phyloP scores from a whole-genome alignment of 805 yeast species.

The Wickerhamiella hasegawae region DNA sequence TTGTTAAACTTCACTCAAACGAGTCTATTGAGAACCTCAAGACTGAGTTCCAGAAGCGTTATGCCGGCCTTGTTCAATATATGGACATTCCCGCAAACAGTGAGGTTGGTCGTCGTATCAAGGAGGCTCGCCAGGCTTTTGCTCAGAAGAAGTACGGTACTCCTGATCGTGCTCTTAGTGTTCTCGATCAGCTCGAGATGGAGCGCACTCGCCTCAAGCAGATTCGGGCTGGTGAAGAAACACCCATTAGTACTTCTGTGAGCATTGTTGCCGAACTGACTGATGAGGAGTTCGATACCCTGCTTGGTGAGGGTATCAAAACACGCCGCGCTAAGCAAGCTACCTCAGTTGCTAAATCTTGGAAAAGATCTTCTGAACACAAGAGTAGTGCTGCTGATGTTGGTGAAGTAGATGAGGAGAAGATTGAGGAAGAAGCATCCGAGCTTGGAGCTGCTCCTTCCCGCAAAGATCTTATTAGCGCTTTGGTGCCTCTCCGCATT shows the following conservation, averaged over 20 bases:
- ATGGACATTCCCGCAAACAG: slow-evolving; percentile 37
- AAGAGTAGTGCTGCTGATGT: slow-evolving; percentile 20
- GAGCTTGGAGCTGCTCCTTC: slow-evolving; percentile 11
- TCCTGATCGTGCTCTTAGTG: slow-evolving; percentile 27
- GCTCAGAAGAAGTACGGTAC: slow-evolving; percentile 21
- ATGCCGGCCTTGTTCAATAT: slow-evolving; percentile 50
- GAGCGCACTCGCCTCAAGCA: slow-evolving; percentile 45
- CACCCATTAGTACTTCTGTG: slow-evolving; percentile 39
- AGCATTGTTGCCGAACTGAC: slow-evolving; percentile 27
- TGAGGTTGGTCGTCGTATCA: slow-evolving; percentile 35
- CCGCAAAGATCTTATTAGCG: slow-evolving; percentile 19
- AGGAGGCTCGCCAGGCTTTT: slow-evolving; percentile 32
- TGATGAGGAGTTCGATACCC: slow-evolving; percentile 19
- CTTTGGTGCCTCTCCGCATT: slow-evolving; percentile 51
- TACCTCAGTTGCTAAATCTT: background rate
- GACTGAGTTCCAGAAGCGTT: slow-evolving; percentile 69
- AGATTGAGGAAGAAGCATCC: slow-evolving; percentile 19
- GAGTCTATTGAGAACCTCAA: slow-evolving; percentile 56
- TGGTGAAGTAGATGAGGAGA: slow-evolving; percentile 15
- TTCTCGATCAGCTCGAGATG: slow-evolving; percentile 56
- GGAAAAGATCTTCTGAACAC: slow-evolving; percentile 19
- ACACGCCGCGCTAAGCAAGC: slow-evolving; percentile 3
- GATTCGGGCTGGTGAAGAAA: slow-evolving; percentile 31
- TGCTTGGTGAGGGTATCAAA: slow-evolving; percentile 16
- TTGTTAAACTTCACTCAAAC: slow-evolving; percentile 59